Percentiles rank a stretch among this genome's conserved stretches.
Evolutionary conservation across 352 stramenopile species (phyloP).

Genomic region (Globisporangium ultimum): DNA sequence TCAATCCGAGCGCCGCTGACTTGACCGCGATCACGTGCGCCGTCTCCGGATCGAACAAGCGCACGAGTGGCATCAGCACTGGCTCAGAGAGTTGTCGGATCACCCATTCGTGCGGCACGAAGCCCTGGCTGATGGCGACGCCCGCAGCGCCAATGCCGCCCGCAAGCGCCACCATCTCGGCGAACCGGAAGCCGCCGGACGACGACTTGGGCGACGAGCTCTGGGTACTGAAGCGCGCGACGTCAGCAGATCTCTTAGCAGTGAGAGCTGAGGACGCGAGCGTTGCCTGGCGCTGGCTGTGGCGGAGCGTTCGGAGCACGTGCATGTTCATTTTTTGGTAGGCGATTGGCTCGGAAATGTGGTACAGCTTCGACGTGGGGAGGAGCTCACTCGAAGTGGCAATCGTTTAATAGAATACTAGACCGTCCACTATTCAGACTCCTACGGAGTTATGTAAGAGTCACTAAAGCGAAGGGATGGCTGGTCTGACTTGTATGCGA

Average conservation of each 20-base stretch:
- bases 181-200: constrained; percentile 8
- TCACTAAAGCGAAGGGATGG: too few relatives aligned
- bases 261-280: constrained; percentile 2
- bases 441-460: too few relatives aligned
- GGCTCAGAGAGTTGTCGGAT: constrained; percentile 68
- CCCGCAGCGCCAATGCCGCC: constrained; percentile 52
- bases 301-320: constrained; percentile 5
- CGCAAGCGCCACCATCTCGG: constrained; percentile 33
- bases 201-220: background rate
- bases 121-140: constrained; percentile 56
- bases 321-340: constrained; percentile 1
- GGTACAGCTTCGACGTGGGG: constrained; percentile 8
- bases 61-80: constrained; percentile 75
- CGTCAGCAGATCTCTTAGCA: constrained; percentile 8
- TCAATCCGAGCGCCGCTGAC: constrained; percentile 65
- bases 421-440: background rate
- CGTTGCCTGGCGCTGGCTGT: background rate
- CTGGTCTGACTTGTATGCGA: too few relatives aligned
- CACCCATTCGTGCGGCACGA: constrained; percentile 74
- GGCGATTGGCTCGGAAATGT: constrained; percentile 2
- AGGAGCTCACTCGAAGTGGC: background rate
- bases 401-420: background rate
- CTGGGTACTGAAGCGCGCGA: background rate
- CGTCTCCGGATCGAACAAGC: constrained; percentile 81
- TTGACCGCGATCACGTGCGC: constrained; percentile 85